Evolutionary conservation across 352 stramenopile species (phyloP), one percentile per base, ranked within the genome.

Genomic region (Pythium plurisporium): DNA sequence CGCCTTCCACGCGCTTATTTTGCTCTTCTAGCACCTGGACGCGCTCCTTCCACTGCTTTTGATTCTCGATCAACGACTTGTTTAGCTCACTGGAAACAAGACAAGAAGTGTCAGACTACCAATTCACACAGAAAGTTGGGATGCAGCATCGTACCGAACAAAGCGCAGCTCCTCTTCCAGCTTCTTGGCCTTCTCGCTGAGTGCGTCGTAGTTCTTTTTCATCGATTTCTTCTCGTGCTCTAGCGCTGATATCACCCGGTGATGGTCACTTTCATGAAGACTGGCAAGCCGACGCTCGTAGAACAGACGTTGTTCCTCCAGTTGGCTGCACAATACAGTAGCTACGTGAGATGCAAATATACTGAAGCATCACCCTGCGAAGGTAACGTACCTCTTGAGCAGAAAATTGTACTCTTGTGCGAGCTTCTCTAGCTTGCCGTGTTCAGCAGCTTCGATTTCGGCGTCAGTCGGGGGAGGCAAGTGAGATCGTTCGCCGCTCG

Each of bases 361-460:
- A 48, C 37, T 43, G 37, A 19, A 20, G 22, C 20, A 23, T 7
- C 29, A 44, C 31, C 14, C 23, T 4, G n/a, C n/a, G n/a, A n/a
- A n/a, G n/a, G n/a, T n/a, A 1, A 57, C 14, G 25, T 19, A 91
- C 83, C 84, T 97, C 48, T 97, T 98, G 25, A 99, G 69, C 37
- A 99, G 59, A 40, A 94, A 96, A 45, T 98, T 98, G 71, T 98
- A 98, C 77, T 98, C 94, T 31, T 89, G 76, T 0, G 94, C 94
- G 33, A 98, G 87, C 36, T 96, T 97, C 65, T 99, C 95, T 11
- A 98, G 75, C 72, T 99, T 99, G 11, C 78, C 74, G 70, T 98
- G 94, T 43, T 98, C 79, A 2, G 86, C 76, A 66, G 96, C 92
- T 61, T 97, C 92, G 50, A 97, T 87, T 58, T 97, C 82, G 8